A percentile compares a stretch with the other conserved stretches of the same genome.
Conservation (phyloP, 129 eudicot genomes). For the Centaurea solstitialis region DNA sequence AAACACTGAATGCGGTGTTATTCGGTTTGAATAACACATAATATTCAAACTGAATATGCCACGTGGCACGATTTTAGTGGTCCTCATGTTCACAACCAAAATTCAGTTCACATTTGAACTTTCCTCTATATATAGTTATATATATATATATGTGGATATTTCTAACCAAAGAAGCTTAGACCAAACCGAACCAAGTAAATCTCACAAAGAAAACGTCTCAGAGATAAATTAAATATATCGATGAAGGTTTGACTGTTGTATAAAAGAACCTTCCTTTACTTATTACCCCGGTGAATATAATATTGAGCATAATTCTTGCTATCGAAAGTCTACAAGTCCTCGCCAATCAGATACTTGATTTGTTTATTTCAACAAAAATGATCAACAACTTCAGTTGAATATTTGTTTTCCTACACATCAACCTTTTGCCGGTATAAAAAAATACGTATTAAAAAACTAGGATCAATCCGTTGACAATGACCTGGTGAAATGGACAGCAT, state of each 20-base stretch:
- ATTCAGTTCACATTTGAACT: too few relatives aligned
- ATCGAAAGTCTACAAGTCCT: constrained; percentile 15
- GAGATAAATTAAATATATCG: not conserved
- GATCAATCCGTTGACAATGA: not conserved
- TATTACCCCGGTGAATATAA: not conserved
- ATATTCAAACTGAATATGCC: too few relatives aligned
- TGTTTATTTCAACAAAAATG: constrained; percentile 18
- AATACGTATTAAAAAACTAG: not conserved
- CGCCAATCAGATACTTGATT: constrained; percentile 17
- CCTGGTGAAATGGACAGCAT: constrained; percentile 26
- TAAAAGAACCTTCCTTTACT: not conserved
- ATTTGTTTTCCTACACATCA: not conserved
- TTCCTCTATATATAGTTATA: too few relatives aligned
- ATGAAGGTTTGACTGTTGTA: constrained; percentile 9
- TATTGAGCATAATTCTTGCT: constrained; percentile 7
- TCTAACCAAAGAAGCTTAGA: constrained; percentile 1
- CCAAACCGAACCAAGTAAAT: not conserved
- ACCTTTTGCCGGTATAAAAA: not conserved
- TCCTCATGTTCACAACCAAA: too few relatives aligned
- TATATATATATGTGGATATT: not conserved
- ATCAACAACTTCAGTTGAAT: constrained; percentile 29
- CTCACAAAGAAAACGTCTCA: not conserved
- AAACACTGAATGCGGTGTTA: too few relatives aligned
- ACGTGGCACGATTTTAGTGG: too few relatives aligned
- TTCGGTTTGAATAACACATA: too few relatives aligned